phyloP scores from a whole-genome alignment of 371 early-diverging fungal species.

The Dinochytrium kinnereticum region DNA sequence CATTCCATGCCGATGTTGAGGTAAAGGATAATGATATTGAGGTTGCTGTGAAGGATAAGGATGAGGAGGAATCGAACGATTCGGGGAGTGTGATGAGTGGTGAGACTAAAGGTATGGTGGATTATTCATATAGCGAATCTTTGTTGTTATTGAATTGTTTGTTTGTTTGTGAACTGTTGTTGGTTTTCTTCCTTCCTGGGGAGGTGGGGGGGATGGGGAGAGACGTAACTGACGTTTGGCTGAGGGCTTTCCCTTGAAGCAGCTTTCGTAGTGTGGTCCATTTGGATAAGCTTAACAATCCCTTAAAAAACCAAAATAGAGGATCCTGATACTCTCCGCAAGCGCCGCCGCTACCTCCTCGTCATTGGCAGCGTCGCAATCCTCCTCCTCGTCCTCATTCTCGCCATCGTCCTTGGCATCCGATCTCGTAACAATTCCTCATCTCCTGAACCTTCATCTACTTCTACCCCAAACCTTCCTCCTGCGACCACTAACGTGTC shows the following conservation, averaged over 20 bases:
- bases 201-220: too few relatives aligned
- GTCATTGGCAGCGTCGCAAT: not conserved
- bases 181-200: too few relatives aligned
- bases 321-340: not conserved
- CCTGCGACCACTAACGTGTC: not conserved
- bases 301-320: not conserved
- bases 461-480: not conserved
- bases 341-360: conserved; percentile 1
- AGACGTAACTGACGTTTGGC: too few relatives aligned
- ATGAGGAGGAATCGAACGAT: not conserved
- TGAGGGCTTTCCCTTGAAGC: too few relatives aligned
- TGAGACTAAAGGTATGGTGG: not conserved
- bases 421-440: not conserved
- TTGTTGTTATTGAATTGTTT: too few relatives aligned
- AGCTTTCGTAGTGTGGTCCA: too few relatives aligned
- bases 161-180: too few relatives aligned
- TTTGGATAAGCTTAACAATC: too few relatives aligned
- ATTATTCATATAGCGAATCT: too few relatives aligned
- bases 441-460: not conserved
- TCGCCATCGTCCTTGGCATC: not conserved
- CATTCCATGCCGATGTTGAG: not conserved
- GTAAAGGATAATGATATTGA: not conserved
- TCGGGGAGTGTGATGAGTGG: not conserved
- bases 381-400: conserved; percentile 2
- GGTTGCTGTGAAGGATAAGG: not conserved